Evolutionary conservation across 768 basidiomycete species (phyloP).

Genomic region (Lactifluus subvellereus): DNA sequence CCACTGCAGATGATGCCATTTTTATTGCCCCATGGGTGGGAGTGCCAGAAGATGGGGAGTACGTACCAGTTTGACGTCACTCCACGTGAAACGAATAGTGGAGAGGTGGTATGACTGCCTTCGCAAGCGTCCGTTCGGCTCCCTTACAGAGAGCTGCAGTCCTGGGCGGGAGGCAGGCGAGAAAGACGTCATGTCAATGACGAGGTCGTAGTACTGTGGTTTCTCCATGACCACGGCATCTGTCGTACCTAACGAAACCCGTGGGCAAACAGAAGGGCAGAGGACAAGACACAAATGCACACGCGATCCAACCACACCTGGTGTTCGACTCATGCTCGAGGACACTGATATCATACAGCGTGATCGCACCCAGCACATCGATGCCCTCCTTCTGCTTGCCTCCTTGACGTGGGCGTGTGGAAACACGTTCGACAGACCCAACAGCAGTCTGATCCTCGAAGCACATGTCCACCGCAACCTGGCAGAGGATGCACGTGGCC

Average conservation of each 20-base stretch:
- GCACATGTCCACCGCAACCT: constrained; percentile 55
- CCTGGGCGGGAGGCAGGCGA: constrained; percentile 47
- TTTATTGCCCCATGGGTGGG: constrained; percentile 25
- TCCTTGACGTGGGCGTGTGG: constrained; percentile 25
- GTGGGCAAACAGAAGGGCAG: neutral
- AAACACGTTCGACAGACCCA: constrained; percentile 7
- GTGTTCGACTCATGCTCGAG: constrained; percentile 50
- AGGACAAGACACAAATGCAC: constrained; percentile 34
- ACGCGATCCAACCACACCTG: constrained; percentile 78
- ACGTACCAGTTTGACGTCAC: constrained; percentile 67
- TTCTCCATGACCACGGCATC: constrained; percentile 82
- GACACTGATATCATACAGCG: constrained; percentile 63
- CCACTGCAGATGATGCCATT: constrained; percentile 40
- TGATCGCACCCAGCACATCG: constrained; percentile 74
- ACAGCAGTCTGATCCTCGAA: constrained; percentile 37
- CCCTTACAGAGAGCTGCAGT: constrained; percentile 53
- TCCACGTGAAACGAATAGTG: constrained; percentile 72
- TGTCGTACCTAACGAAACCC: constrained; percentile 50
- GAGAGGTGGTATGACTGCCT: constrained; percentile 49
- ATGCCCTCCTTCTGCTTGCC: constrained; percentile 47
- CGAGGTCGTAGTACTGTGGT: constrained; percentile 69
- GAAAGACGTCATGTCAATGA: constrained; percentile 74
- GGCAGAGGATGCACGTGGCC: constrained; percentile 64
- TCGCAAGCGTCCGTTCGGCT: constrained; percentile 34
- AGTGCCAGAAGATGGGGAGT: neutral